Base-by-base conservation (phyloP, 2,329 filamentous ascomycete genomes). In the Cladophialophora psammophila region DNA sequence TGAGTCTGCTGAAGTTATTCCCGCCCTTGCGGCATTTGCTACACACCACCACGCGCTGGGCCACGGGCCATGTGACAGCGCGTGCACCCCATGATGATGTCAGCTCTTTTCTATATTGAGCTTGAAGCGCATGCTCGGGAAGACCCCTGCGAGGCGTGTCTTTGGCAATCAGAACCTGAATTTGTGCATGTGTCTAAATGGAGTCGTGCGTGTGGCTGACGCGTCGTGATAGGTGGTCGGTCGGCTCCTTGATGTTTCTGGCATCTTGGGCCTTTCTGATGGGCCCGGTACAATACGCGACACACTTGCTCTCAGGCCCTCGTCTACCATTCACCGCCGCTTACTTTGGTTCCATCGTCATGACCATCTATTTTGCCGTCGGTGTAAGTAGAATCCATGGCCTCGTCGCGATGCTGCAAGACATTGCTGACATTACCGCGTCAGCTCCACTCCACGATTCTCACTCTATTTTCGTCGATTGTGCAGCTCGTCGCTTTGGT, bases 191-290 rank as follows among this genome's bases (percentile, higher is more conserved):
- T 64, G 63, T 60, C 36, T 68, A 31, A 56, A 59, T 65, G 59
- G 67, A 76, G 56, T 42, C 53, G 50, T 54, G 55, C 45, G 64
- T 66, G 42, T 65, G 63, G 65, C 71, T 72, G 67, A 72, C 71
- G 53, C 60, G 62, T 72, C 75, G 72, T 73, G 75, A 77, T 80
- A 98, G 95, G 84, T 99, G 95, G 95, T 93, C 94, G 58, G 89
- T 97, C 78, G 95, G 94, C 63, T 97, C 94, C 57, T 77, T 91
- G 57, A 86, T 99, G 72, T 98, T 98, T 83, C 86, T 98, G 74
- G 87, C 88, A 73, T 97, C 94, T 73, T 99, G 95, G 86, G 93
- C 93, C 32, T 92, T 94, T 72, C 87, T 98, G 81, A 96, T 97
- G 92, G 95, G 95, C 63, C 94, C 92, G 40, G 85, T 89, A 81